phyloP scores from a whole-genome alignment of 2,329 filamentous ascomycete species.

The Chaetomiaceae sp. region DNA sequence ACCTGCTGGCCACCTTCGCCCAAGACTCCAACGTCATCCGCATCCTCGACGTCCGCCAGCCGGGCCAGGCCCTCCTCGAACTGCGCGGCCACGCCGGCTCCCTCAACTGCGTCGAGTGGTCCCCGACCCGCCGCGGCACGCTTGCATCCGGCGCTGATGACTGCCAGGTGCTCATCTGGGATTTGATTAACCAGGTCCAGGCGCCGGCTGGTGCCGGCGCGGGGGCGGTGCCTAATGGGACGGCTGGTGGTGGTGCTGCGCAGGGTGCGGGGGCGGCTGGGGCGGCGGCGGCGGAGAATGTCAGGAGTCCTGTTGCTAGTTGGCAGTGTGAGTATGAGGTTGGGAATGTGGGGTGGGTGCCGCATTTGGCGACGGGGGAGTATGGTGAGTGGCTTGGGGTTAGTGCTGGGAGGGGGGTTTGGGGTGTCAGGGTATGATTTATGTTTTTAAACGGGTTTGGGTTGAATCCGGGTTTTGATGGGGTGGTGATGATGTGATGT shows the following conservation, averaged over 20 bases:
- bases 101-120: slow-evolving; percentile 96
- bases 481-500: neutral
- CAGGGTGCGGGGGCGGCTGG: slow-evolving; percentile 21
- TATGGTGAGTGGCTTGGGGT: slow-evolving; percentile 81
- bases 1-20: slow-evolving; percentile 95
- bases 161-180: slow-evolving; percentile 88
- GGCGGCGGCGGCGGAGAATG: slow-evolving; percentile 43
- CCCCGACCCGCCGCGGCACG: slow-evolving; percentile 76
- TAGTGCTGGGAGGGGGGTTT: slow-evolving; percentile 73
- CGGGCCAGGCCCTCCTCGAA: slow-evolving; percentile 89
- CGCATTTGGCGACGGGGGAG: slow-evolving; percentile 62
- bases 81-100: slow-evolving; percentile 80
- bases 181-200: slow-evolving; percentile 63
- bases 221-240: neutral
- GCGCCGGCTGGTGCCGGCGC: slow-evolving; percentile 32
- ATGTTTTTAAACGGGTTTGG: neutral
- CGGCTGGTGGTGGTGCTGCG: neutral
- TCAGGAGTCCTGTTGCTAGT: slow-evolving; percentile 64
- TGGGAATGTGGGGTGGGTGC: slow-evolving; percentile 79
- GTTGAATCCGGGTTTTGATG: neutral
- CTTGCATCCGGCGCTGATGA: slow-evolving; percentile 91
- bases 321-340: slow-evolving; percentile 89
- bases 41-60: slow-evolving; percentile 92
- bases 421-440: slow-evolving; percentile 53
- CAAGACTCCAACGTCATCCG: slow-evolving; percentile 88